Evolutionary conservation across 2,329 filamentous ascomycete species (phyloP), one percentile per base, ranked within the genome.

Genomic region (Ascochyta rabiei): DNA sequence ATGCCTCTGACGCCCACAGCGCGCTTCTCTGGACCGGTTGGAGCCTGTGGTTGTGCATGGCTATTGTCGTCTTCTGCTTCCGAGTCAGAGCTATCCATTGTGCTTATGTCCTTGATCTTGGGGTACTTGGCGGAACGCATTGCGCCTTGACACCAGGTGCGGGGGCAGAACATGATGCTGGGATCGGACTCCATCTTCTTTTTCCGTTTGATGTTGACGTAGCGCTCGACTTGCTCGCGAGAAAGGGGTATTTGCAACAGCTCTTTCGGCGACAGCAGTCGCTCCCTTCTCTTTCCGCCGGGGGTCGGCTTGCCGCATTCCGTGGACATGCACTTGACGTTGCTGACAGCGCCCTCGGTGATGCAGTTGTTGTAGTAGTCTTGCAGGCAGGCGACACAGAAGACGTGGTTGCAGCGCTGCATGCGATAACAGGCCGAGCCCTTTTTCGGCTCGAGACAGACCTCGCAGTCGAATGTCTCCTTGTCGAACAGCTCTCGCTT

Each of bases 361-460:
- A 99, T 97, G 62, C 91, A 92, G 60, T 86, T 88, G 63, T 89
- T 91, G 81, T 96, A 98, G 64, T 93, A 97, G 65, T 93, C 91
- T 59, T 90, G 88, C 2, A 99, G 80, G 69, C 95, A 99, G n/a
- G 85, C 76, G 16, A 88, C 79, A 74, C 95, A 99, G 70, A 98
- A 99, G 33, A 98, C 91, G 71, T 99, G 93, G 0, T 86, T 86
- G 73, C 95, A 99, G 54, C 88, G 86, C 40, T 89, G 76, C 82
- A 98, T 87, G 37, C 86, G 85, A 76, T 98, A 89, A 72, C 95
- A 98, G 10, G 81, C 83, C 0, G 79, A 76, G 1, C 95, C 95
- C 72, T 96, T 97, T 75, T 96, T 96, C 0, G 92, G 92, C 73
- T 98, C 93, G 41, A 97, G 76, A 70, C 93, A 97, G 42, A 98